A percentile compares a stretch with the other conserved stretches of the same genome.
phyloP scores from a whole-genome alignment of 805 yeast genomes.

The Kregervanrija fluxuum region DNA sequence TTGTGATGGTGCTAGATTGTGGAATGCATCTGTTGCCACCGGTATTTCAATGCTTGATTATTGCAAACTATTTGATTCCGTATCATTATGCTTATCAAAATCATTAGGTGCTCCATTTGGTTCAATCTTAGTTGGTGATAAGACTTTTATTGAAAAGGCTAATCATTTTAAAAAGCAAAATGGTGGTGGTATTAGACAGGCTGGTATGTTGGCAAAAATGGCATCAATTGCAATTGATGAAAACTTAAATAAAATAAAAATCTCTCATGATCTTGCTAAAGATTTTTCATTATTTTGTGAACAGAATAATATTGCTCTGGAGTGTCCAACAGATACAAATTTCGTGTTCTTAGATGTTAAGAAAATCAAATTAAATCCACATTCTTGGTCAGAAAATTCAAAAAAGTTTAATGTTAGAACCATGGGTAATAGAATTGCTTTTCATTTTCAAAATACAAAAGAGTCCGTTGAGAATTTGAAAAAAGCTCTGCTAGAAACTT shows the following conservation, averaged over 20 bases:
- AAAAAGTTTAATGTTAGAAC: conserved; percentile 53
- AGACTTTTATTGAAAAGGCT: conserved; percentile 54
- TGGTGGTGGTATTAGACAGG: conserved; percentile 92
- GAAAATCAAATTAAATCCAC: conserved; percentile 47
- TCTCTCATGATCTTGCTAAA: conserved; percentile 45
- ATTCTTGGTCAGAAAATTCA: conserved; percentile 31
- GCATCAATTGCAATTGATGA: conserved; percentile 73
- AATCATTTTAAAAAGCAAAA: conserved; percentile 84
- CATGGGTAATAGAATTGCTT: conserved; percentile 71
- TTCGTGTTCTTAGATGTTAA: conserved; percentile 69
- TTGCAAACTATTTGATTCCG: conserved; percentile 77
- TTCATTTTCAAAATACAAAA: conserved; percentile 62
- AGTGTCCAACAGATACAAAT: conserved; percentile 76
- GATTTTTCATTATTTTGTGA: conserved; percentile 46
- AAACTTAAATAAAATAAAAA: conserved; percentile 50
- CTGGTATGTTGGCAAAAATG: conserved; percentile 76
- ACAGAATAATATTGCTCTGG: conserved; percentile 47
- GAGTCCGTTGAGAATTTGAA: conserved; percentile 53
- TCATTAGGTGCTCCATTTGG: conserved; percentile 94
- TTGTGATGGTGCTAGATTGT: conserved; percentile 91
- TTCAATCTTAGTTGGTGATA: conserved; percentile 69
- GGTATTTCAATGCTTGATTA: conserved; percentile 63
- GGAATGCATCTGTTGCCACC: conserved; percentile 80
- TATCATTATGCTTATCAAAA: conserved; percentile 82
- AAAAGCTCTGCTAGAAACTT: conserved; percentile 49